phyloP scores from a whole-genome alignment of 345 rosid genomes.

The Excoecaria agallocha region DNA sequence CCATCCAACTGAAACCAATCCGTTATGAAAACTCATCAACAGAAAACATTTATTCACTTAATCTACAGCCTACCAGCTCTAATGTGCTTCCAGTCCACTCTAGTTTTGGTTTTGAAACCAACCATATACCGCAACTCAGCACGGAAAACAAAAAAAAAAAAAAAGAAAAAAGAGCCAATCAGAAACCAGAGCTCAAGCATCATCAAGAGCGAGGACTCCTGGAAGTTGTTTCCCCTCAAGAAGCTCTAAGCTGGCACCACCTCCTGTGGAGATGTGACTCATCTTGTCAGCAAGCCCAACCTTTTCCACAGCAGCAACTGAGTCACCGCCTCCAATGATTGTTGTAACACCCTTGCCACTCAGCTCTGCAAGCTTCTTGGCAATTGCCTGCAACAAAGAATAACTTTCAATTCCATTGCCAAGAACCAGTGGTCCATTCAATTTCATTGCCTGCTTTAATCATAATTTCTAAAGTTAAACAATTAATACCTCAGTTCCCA shows the following conservation, averaged over 20 bases:
- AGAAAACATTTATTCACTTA: conserved; percentile 14
- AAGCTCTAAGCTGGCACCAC: conserved; percentile 96
- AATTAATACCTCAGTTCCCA: conserved; percentile 70
- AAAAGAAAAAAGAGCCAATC: background rate
- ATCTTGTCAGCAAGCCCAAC: conserved; percentile 85
- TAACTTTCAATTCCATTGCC: background rate
- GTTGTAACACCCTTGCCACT: conserved; percentile 87
- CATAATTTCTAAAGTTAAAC: background rate
- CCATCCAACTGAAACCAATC: background rate
- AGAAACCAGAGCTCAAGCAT: conserved; percentile 37
- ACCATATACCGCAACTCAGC: conserved; percentile 20
- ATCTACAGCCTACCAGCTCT: conserved; percentile 19
- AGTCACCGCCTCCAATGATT: conserved; percentile 95
- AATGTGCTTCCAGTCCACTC: conserved; percentile 12
- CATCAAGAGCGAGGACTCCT: conserved; percentile 91
- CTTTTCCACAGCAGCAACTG: conserved; percentile 96
- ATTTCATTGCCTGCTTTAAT: background rate
- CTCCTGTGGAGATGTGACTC: conserved; percentile 98
- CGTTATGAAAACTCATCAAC: background rate
- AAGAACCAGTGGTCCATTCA: background rate
- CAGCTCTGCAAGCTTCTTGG: conserved; percentile 82
- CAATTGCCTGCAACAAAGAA: conserved; percentile 57
- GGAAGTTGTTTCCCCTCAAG: conserved; percentile 90
- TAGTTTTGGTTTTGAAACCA: conserved; percentile 29
- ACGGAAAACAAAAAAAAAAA: too few species aligned